Evolutionary conservation across 352 stramenopile genomes (phyloP).

Genomic region (Phytophthora fragariaefolia): DNA sequence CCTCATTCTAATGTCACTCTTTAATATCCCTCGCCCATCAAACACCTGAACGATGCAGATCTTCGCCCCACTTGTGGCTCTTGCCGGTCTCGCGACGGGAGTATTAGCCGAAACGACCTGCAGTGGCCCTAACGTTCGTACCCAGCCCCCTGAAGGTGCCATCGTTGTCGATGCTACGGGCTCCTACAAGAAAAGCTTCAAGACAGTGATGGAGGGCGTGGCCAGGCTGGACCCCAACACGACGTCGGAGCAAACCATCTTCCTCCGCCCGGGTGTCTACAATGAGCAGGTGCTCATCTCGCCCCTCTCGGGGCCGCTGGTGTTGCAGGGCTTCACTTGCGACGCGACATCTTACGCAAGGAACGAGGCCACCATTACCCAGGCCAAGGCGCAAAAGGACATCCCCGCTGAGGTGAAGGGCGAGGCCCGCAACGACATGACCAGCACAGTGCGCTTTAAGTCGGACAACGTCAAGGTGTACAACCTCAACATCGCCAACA

Average conservation of each 20-base stretch:
- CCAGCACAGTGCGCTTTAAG: conserved; percentile 31
- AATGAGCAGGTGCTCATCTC: conserved; percentile 30
- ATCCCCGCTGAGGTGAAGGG: conserved; percentile 30
- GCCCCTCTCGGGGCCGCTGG: conserved; percentile 22
- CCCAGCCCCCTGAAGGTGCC: conserved; percentile 17
- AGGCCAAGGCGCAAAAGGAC: conserved; percentile 34
- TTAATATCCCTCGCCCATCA: conserved; percentile 15
- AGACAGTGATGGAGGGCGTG: conserved; percentile 25
- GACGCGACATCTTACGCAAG: conserved; percentile 28
- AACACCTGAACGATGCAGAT: conserved; percentile 22
- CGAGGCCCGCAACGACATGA: conserved; percentile 32
- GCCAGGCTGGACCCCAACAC: conserved; percentile 19
- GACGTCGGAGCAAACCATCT: conserved; percentile 32
- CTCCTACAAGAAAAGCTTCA: conserved; percentile 33
- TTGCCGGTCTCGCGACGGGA: conserved; percentile 17
- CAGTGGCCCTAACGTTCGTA: conserved; percentile 25
- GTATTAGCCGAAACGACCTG: conserved; percentile 13
- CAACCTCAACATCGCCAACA: conserved; percentile 41
- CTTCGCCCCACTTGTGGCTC: conserved; percentile 24
- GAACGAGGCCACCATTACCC: conserved; percentile 35
- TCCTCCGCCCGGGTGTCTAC: conserved; percentile 32
- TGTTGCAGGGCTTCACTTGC: conserved; percentile 33
- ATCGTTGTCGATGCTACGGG: conserved; percentile 33
- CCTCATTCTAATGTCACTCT: conserved; percentile 10
- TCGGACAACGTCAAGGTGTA: conserved; percentile 41